Conservation (phyloP, 2,329 filamentous ascomycete species). For the Penicillium sp. region DNA sequence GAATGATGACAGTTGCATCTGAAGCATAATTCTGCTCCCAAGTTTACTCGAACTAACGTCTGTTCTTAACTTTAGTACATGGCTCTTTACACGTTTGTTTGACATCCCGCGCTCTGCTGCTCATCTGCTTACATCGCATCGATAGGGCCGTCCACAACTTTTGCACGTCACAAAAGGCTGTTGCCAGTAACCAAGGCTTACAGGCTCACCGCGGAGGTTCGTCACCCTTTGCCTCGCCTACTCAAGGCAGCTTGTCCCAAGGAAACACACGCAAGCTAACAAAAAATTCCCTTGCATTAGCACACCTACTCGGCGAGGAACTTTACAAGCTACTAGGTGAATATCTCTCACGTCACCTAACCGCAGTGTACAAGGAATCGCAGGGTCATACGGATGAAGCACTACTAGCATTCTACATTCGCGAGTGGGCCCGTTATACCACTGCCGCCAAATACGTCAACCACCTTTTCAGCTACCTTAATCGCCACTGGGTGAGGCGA, state of each 20-base stretch:
- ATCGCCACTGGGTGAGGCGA: slow-evolving; percentile 97
- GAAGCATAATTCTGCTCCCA: background rate
- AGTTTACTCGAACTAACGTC: slow-evolving; percentile 12
- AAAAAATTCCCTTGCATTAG: slow-evolving; percentile 42
- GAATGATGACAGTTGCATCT: background rate
- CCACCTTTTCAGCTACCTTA: slow-evolving; percentile 92
- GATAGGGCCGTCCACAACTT: slow-evolving; percentile 90
- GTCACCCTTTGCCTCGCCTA: slow-evolving; percentile 12
- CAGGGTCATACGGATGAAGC: slow-evolving; percentile 83
- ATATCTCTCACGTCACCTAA: slow-evolving; percentile 76
- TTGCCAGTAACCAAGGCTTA: slow-evolving; percentile 53
- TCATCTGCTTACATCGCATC: slow-evolving; percentile 15
- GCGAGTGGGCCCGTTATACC: slow-evolving; percentile 94
- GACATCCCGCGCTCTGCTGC: slow-evolving; percentile 19
- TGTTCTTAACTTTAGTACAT: slow-evolving; percentile 62
- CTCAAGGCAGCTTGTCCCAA: background rate
- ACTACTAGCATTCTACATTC: slow-evolving; percentile 86
- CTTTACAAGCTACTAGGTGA: slow-evolving; percentile 86
- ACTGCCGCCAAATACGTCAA: slow-evolving; percentile 96
- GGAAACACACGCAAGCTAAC: background rate
- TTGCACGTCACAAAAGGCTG: slow-evolving; percentile 94
- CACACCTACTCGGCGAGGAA: slow-evolving; percentile 91
- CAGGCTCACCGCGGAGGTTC: slow-evolving; percentile 67
- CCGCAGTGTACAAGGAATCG: slow-evolving; percentile 65
- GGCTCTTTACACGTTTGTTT: slow-evolving; percentile 78